A percentile compares a stretch with the other conserved stretches of the same genome.
phyloP scores from a whole-genome alignment of 805 yeast species.

The Lipomyces chichibuensis region DNA sequence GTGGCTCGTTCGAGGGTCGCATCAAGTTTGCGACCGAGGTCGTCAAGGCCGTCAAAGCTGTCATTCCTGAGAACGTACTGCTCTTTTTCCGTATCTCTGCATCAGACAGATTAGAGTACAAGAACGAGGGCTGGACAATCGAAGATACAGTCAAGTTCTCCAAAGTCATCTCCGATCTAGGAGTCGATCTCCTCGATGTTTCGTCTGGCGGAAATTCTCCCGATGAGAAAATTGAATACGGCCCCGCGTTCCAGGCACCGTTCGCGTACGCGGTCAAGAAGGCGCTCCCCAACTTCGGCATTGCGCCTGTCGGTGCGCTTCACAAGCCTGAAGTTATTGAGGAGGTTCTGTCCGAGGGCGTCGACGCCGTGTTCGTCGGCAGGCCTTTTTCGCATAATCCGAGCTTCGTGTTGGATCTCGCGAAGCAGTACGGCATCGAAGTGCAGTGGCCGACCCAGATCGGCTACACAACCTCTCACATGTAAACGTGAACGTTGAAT shows the following conservation, averaged over 20 bases:
- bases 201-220: slow-evolving; percentile 57
- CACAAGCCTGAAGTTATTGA: slow-evolving; percentile 47
- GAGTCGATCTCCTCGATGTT: slow-evolving; percentile 57
- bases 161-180: slow-evolving; percentile 39
- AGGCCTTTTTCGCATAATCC: slow-evolving; percentile 54
- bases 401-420: slow-evolving; percentile 55
- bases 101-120: slow-evolving; percentile 45
- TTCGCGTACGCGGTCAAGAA: slow-evolving; percentile 51
- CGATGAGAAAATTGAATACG: slow-evolving; percentile 41
- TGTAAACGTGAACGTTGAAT: neutral
- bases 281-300: slow-evolving; percentile 50
- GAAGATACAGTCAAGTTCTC: slow-evolving; percentile 48
- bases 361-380: slow-evolving; percentile 56
- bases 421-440: slow-evolving; percentile 52
- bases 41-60: slow-evolving; percentile 50
- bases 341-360: slow-evolving; percentile 46
- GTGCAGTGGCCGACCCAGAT: slow-evolving; percentile 47
- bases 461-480: slow-evolving; percentile 26
- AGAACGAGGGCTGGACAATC: slow-evolving; percentile 47
- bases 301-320: slow-evolving; percentile 56
- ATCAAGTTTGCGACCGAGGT: slow-evolving; percentile 54
- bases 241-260: slow-evolving; percentile 48
- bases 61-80: slow-evolving; percentile 50
- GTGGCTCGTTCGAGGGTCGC: slow-evolving; percentile 65
- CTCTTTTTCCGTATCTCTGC: slow-evolving; percentile 55